A percentile compares a stretch with the other conserved stretches of the same genome.
These are phyloP conservation scores for Phytophthora sojae DNA, from an alignment of 352 stramenopile species.

Conservation along the genomic window DNA sequence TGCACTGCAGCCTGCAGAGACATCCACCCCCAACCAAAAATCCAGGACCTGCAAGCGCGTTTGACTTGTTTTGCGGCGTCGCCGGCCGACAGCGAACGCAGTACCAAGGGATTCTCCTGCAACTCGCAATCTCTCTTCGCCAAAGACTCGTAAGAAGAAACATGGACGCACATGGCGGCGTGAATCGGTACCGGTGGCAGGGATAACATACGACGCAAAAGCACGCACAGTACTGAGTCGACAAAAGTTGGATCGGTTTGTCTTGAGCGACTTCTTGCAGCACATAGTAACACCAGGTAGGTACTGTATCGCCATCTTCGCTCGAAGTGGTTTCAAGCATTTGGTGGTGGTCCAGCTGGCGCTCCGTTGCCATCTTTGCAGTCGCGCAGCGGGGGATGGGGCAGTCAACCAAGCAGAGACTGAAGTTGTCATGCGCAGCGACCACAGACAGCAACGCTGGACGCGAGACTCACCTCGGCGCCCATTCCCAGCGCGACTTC, in stretches of 20 bases:
- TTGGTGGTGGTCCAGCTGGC: constrained; percentile 2
- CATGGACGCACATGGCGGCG: too few relatives aligned
- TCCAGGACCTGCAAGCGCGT: neutral
- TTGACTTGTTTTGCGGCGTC: neutral
- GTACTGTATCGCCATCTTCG: too few relatives aligned
- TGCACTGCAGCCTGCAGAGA: neutral
- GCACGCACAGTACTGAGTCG: too few relatives aligned
- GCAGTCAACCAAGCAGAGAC: constrained; percentile 9
- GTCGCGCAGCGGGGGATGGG: constrained; percentile 11
- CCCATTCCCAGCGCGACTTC: neutral
- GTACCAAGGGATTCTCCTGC: too few relatives aligned
- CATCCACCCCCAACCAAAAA: neutral
- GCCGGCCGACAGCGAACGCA: too few relatives aligned
- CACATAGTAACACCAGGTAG: too few relatives aligned
- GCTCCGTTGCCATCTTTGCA: constrained; percentile 18
- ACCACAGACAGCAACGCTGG: neutral
- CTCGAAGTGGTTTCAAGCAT: neutral
- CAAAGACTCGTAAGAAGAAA: too few relatives aligned
- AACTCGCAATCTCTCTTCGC: too few relatives aligned
- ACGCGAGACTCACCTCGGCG: neutral
- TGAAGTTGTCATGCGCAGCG: constrained; percentile 6
- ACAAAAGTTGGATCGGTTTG: too few relatives aligned
- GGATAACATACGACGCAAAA: too few relatives aligned
- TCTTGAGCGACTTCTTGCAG: too few relatives aligned
- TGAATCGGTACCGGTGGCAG: too few relatives aligned